phyloP scores from a whole-genome alignment of 1,284 basidiomycete species.

The Rhodotorula sp. region DNA sequence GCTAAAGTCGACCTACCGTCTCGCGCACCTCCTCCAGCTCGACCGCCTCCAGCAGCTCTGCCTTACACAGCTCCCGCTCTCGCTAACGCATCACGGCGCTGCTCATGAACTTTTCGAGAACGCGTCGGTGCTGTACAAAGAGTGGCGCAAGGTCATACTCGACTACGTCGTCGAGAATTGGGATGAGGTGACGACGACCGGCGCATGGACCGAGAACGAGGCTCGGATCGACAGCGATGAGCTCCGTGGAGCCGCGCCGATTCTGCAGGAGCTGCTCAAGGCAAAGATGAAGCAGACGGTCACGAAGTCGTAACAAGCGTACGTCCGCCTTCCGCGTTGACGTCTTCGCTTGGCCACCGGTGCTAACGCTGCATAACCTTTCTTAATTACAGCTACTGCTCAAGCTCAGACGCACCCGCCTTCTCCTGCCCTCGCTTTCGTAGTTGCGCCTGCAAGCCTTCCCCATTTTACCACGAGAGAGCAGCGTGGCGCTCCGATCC shows the following conservation, averaged over 20 bases:
- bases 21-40: slow-evolving; percentile 10
- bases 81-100: not conserved
- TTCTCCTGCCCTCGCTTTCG: no score
- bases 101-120: slow-evolving; percentile 1
- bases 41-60: not conserved
- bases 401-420: no score
- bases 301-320: no score
- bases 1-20: slow-evolving; percentile 1
- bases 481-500: no score
- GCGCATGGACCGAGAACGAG: not conserved
- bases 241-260: not conserved
- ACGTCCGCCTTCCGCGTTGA: no score
- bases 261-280: not conserved
- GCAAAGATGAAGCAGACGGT: not conserved
- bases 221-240: no score
- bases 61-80: not conserved
- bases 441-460: no score
- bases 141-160: not conserved
- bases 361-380: no score
- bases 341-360: no score
- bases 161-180: slow-evolving; percentile 8
- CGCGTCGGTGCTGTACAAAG: not conserved
- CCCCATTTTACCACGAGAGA: no score
- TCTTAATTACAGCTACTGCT: no score
- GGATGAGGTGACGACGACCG: not conserved